These are phyloP conservation scores for Lasiodiplodia citricola DNA, from an alignment of 2,329 filamentous ascomycete species.

Conservation along the genomic window DNA sequence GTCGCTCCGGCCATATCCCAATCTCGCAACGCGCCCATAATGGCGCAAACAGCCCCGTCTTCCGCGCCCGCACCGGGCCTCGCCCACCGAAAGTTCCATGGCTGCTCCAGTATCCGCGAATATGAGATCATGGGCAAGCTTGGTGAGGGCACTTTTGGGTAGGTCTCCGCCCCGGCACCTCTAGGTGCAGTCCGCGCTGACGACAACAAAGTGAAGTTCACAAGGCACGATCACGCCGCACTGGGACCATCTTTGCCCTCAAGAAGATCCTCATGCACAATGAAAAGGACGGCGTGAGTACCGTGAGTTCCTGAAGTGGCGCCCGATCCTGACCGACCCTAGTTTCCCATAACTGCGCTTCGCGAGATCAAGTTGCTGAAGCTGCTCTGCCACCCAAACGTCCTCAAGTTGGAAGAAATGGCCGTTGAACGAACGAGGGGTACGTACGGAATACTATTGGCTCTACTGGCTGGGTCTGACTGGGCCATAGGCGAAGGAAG, in stretches of 20 bases:
- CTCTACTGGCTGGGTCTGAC: conserved; percentile 64
- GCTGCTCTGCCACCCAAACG: conserved; percentile 87
- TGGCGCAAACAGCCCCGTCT: conserved; percentile 28
- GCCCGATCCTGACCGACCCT: conserved; percentile 15
- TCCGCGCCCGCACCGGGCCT: conserved; percentile 55
- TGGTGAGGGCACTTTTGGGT: conserved; percentile 95
- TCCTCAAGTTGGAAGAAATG: conserved; percentile 92
- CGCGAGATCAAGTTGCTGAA: conserved; percentile 98
- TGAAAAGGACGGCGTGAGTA: conserved; percentile 87
- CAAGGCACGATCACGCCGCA: conserved; percentile 79
- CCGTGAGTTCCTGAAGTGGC: conserved; percentile 25
- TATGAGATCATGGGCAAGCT: conserved; percentile 84
- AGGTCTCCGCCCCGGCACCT: conserved; percentile 37
- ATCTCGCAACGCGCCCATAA: background rate
- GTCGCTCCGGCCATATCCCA: background rate
- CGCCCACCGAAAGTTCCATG: conserved; percentile 68
- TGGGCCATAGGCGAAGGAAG: conserved; percentile 55
- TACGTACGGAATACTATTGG: conserved; percentile 45
- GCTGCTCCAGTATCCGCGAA: conserved; percentile 82
- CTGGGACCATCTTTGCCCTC: conserved; percentile 78
- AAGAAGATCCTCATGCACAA: conserved; percentile 99
- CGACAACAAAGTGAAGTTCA: conserved; percentile 74
- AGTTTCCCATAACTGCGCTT: conserved; percentile 97
- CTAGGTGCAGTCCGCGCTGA: conserved; percentile 25
- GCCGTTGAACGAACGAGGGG: conserved; percentile 78